phyloP scores from a whole-genome alignment of 768 basidiomycete genomes.

The Omphalotus guepiniiformis region DNA sequence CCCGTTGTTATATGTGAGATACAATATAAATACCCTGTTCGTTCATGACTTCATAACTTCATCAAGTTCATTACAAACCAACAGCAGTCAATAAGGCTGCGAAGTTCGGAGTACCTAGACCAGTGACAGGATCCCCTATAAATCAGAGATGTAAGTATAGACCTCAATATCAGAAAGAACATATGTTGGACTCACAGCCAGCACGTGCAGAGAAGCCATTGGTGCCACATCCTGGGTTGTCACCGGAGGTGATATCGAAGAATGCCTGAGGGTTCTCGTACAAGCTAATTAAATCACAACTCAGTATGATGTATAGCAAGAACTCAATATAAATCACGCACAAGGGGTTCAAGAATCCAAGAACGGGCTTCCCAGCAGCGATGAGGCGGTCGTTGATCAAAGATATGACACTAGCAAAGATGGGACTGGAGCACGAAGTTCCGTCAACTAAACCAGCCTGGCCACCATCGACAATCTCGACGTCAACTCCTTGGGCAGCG shows the following conservation, averaged over 20 bases:
- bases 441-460: slow-evolving; percentile 26
- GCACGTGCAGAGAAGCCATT: slow-evolving; percentile 31
- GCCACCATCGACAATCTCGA: slow-evolving; percentile 15
- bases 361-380: slow-evolving; percentile 24
- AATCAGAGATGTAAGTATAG: no score
- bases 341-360: slow-evolving; percentile 37
- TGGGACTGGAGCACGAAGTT: slow-evolving; percentile 44
- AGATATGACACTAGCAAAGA: slow-evolving; percentile 41
- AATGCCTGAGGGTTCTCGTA: slow-evolving; percentile 30
- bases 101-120: slow-evolving; percentile 38
- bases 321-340: neutral
- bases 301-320: neutral
- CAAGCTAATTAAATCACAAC: slow-evolving; percentile 15
- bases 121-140: slow-evolving; percentile 24
- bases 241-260: slow-evolving; percentile 40
- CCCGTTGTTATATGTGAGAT: no score
- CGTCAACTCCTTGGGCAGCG: slow-evolving; percentile 33
- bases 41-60: no score
- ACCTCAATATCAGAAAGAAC: neutral
- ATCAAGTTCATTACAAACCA: no score
- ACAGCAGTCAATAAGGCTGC: slow-evolving; percentile 12
- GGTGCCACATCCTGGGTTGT: slow-evolving; percentile 38
- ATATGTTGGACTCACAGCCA: slow-evolving; percentile 18
- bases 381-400: slow-evolving; percentile 42
- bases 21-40: no score